These are phyloP conservation scores for Boechera retrofracta DNA, from an alignment of 345 rosid genomes.

Conservation along the genomic window DNA sequence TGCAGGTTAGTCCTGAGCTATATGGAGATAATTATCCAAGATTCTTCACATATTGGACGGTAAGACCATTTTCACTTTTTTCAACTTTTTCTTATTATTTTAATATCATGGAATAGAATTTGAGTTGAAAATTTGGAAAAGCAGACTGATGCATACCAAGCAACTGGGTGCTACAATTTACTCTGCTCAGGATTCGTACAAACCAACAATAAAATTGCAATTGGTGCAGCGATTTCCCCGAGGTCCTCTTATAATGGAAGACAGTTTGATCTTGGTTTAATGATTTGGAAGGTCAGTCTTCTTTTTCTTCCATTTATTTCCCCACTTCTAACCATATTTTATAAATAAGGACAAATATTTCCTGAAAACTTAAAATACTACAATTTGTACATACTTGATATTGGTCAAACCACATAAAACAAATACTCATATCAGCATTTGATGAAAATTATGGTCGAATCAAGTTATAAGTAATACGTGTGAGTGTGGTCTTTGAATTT, in stretches of 20 bases:
- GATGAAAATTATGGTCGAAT: constrained; percentile 22
- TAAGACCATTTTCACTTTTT: constrained; percentile 27
- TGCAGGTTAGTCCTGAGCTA: constrained; percentile 96
- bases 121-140: constrained; percentile 22
- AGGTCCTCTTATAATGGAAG: constrained; percentile 82
- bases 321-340: constrained; percentile 32
- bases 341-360: not conserved
- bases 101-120: not conserved
- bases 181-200: constrained; percentile 96
- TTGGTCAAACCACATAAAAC: constrained; percentile 24
- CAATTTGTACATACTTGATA: constrained; percentile 6
- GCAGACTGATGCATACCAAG: constrained; percentile 96
- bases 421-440: constrained; percentile 17
- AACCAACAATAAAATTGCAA: constrained; percentile 86
- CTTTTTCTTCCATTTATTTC: constrained; percentile 39
- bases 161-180: constrained; percentile 98
- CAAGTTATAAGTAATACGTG: constrained; percentile 23
- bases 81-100: not conserved
- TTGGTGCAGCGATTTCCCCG: constrained; percentile 99
- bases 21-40: constrained; percentile 95
- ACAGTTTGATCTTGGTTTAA: constrained; percentile 85
- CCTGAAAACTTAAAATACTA: constrained; percentile 28
- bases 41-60: constrained; percentile 99
- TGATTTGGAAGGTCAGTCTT: constrained; percentile 93
- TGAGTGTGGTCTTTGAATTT: constrained; percentile 31